phyloP scores from a whole-genome alignment of 495 filamentous ascomycete genomes.

The Penicillium silybi region DNA sequence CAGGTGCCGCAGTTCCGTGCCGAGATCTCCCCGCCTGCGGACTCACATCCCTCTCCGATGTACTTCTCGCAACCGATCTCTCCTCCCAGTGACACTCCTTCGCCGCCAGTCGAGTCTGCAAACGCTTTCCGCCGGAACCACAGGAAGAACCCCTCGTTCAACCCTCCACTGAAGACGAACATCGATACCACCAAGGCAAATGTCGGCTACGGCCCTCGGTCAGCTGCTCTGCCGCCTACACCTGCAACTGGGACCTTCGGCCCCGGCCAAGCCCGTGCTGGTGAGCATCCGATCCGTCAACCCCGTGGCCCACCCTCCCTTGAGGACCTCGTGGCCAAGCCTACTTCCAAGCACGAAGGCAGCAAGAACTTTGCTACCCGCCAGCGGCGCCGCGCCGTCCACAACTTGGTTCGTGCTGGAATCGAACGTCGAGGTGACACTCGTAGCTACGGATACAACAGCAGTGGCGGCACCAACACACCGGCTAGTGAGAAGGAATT shows the following conservation, averaged over 20 bases:
- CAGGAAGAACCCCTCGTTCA: constrained; percentile 83
- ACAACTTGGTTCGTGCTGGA: constrained; percentile 86
- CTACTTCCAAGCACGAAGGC: constrained; percentile 90
- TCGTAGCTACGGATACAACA: constrained; percentile 54
- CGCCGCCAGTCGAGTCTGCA: constrained; percentile 62
- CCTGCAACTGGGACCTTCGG: constrained; percentile 86
- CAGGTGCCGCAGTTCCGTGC: constrained; percentile 63
- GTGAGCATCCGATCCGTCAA: constrained; percentile 91
- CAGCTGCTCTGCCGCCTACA: constrained; percentile 71
- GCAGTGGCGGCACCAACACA: constrained; percentile 73
- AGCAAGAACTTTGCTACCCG: constrained; percentile 98
- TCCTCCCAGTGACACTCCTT: constrained; percentile 65
- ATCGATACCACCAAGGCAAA: constrained; percentile 59
- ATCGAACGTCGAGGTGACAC: constrained; percentile 74
- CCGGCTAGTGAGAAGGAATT: constrained; percentile 86
- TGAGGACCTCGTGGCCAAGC: constrained; percentile 86
- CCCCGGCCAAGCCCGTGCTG: constrained; percentile 85
- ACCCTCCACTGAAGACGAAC: constrained; percentile 55
- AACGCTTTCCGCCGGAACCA: constrained; percentile 89
- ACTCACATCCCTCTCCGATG: constrained; percentile 49
- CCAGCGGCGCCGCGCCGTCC: constrained; percentile 86
- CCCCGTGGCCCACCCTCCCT: constrained; percentile 88
- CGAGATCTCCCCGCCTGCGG: constrained; percentile 76
- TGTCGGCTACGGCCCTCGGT: constrained; percentile 62
- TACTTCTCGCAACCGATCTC: constrained; percentile 44